A percentile compares a stretch with the other conserved stretches of the same genome.
Evolutionary conservation across 2,329 filamentous ascomycete species (phyloP).

Genomic region (Fusarium humuli): DNA sequence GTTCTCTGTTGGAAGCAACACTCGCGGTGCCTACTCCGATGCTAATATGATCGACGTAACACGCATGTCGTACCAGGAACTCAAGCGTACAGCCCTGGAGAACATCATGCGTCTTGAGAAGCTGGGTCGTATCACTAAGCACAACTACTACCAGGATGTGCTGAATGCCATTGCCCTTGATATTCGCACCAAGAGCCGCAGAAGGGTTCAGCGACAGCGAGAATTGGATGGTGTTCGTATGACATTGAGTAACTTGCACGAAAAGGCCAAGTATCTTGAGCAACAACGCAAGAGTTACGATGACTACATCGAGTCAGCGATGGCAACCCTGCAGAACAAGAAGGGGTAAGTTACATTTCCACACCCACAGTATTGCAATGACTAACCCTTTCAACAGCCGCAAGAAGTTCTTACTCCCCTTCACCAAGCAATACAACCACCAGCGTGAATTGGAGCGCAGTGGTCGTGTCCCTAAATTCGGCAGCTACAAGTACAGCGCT

Average conservation of each 20-base stretch:
- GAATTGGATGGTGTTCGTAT: constrained; percentile 87
- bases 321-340: constrained; percentile 96
- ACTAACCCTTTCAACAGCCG: constrained; percentile 66
- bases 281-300: constrained; percentile 98
- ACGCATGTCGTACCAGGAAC: constrained; percentile 86
- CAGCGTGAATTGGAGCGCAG: constrained; percentile 93
- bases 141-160: constrained; percentile 97
- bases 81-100: constrained; percentile 93
- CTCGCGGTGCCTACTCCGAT: constrained; percentile 89
- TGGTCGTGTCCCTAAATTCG: constrained; percentile 95
- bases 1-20: constrained; percentile 72
- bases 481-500: constrained; percentile 96
- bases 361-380: background rate
- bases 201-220: constrained; percentile 89
- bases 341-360: constrained; percentile 74
- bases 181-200: constrained; percentile 95
- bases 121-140: constrained; percentile 84
- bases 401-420: constrained; percentile 93
- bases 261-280: constrained; percentile 92
- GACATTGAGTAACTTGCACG: constrained; percentile 79
- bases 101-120: constrained; percentile 93
- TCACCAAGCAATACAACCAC: constrained; percentile 99
- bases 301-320: constrained; percentile 98
- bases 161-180: constrained; percentile 96
- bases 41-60: constrained; percentile 90